A percentile compares a stretch with the other conserved stretches of the same genome.
These are phyloP conservation scores for Kentomonas sorsogonicus DNA, from an alignment of 208 protist species.

Conservation along the genomic window DNA sequence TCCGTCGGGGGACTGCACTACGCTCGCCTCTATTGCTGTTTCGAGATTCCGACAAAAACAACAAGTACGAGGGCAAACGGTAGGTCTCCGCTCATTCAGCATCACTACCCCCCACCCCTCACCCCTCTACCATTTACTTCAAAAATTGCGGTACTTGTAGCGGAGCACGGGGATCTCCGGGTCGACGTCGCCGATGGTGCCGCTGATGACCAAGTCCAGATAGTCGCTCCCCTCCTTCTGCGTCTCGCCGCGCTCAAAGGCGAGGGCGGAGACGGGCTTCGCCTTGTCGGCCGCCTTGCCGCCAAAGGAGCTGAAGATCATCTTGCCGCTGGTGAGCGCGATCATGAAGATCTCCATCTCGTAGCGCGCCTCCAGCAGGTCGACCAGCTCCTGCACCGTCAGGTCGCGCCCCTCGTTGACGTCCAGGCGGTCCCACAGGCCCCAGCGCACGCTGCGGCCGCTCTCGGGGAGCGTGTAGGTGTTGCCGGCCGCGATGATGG, in stretches of 20 bases:
- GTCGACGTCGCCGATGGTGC: constrained; percentile 72
- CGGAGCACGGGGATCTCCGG: constrained; percentile 80
- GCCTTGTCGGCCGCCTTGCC: constrained; percentile 68
- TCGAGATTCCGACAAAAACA: background rate
- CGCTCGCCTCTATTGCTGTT: background rate
- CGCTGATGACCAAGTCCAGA: constrained; percentile 65
- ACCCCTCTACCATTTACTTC: constrained; percentile 6
- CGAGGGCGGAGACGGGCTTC: constrained; percentile 53
- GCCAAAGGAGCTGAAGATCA: constrained; percentile 79
- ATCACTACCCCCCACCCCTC: background rate
- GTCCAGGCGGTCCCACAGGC: constrained; percentile 97
- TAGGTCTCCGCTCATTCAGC: background rate
- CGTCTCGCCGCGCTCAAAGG: constrained; percentile 48
- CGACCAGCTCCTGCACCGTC: constrained; percentile 90
- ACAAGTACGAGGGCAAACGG: background rate
- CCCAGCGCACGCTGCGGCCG: constrained; percentile 68
- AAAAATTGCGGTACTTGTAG: constrained; percentile 63
- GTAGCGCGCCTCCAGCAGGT: constrained; percentile 82
- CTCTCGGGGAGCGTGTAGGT: constrained; percentile 49
- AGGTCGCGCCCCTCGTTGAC: constrained; percentile 91
- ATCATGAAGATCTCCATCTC: constrained; percentile 93
- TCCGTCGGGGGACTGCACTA: too few species aligned
- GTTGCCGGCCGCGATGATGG: constrained; percentile 56
- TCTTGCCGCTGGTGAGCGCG: constrained; percentile 72
- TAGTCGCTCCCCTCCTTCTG: constrained; percentile 58